Conservation (phyloP, 2,329 filamentous ascomycete species). For the Aspergillus aculeatinus region DNA sequence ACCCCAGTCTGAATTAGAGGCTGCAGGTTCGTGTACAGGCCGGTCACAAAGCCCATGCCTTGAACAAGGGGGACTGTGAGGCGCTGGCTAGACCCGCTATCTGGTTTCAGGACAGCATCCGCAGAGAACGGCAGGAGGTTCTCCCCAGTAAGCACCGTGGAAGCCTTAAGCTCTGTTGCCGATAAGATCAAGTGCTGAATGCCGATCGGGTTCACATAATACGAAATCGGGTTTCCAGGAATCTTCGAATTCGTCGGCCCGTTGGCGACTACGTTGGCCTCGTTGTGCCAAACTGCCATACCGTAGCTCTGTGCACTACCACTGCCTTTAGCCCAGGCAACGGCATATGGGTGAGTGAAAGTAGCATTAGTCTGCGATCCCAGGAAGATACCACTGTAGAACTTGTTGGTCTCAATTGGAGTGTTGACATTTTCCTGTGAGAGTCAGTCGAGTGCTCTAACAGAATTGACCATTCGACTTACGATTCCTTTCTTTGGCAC, state of each 20-base stretch:
- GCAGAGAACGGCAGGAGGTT: slow-evolving; percentile 57
- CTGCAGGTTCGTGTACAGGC: slow-evolving; percentile 66
- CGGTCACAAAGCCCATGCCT: slow-evolving; percentile 86
- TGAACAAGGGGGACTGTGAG: slow-evolving; percentile 82
- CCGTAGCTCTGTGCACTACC: slow-evolving; percentile 70
- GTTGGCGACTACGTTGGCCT: slow-evolving; percentile 65
- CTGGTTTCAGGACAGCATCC: slow-evolving; percentile 66
- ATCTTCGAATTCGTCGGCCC: slow-evolving; percentile 56
- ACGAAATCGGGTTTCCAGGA: slow-evolving; percentile 61
- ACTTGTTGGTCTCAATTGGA: slow-evolving; percentile 54
- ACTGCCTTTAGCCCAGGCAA: slow-evolving; percentile 66
- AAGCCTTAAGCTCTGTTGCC: slow-evolving; percentile 66
- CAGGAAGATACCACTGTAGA: slow-evolving; percentile 78
- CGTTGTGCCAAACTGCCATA: slow-evolving; percentile 72
- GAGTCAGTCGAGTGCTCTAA: slow-evolving; percentile 11
- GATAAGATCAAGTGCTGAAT: slow-evolving; percentile 80
- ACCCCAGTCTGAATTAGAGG: slow-evolving; percentile 74
- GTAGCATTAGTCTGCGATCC: slow-evolving; percentile 66
- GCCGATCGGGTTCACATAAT: slow-evolving; percentile 77
- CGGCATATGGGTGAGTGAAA: slow-evolving; percentile 73
- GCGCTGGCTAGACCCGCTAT: slow-evolving; percentile 53
- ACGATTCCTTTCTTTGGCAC: slow-evolving; percentile 42
- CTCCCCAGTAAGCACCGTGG: slow-evolving; percentile 57
- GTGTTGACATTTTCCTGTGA: slow-evolving; percentile 28
- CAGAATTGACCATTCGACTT: slow-evolving; percentile 16